Conservation (phyloP, 1,284 basidiomycete species). For the Exobasidium cylindrosporum region DNA sequence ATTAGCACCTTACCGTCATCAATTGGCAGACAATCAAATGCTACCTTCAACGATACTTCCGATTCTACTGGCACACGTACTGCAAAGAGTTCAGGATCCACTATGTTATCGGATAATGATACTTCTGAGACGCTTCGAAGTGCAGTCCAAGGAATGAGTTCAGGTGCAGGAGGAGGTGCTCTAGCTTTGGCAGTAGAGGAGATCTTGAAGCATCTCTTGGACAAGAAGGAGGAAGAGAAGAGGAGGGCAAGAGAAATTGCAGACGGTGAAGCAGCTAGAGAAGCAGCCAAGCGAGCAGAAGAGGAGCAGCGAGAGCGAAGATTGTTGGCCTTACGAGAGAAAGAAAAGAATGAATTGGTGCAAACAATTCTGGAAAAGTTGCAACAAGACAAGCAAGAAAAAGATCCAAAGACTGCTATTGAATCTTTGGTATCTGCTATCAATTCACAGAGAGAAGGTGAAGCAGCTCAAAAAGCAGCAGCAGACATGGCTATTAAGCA, state of each 20-base stretch:
- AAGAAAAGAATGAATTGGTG: slow-evolving; percentile 34
- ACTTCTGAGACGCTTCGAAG: neutral
- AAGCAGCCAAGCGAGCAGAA: slow-evolving; percentile 21
- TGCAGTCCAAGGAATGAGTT: neutral
- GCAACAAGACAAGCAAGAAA: slow-evolving; percentile 20
- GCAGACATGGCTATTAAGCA: slow-evolving; percentile 33
- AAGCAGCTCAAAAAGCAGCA: slow-evolving; percentile 23
- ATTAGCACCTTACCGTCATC: neutral
- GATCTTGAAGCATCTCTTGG: slow-evolving; percentile 46
- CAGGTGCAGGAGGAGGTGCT: slow-evolving; percentile 21
- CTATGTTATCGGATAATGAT: neutral
- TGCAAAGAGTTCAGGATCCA: slow-evolving; percentile 1
- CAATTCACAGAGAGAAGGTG: slow-evolving; percentile 34
- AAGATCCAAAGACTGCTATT: slow-evolving; percentile 33
- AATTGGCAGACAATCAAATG: neutral
- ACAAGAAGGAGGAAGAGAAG: slow-evolving; percentile 38
- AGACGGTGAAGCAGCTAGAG: slow-evolving; percentile 20
- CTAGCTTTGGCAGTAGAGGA: slow-evolving; percentile 45
- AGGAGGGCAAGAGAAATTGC: neutral
- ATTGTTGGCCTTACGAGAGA: slow-evolving; percentile 20
- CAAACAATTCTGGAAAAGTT: slow-evolving; percentile 15
- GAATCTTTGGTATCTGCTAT: slow-evolving; percentile 40
- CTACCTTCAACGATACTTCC: neutral
- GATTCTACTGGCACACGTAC: slow-evolving; percentile 14
- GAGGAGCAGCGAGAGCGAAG: slow-evolving; percentile 6